Evolutionary conservation across 2,329 filamentous ascomycete species (phyloP).

Genomic region (Sordariomycetes sp.): DNA sequence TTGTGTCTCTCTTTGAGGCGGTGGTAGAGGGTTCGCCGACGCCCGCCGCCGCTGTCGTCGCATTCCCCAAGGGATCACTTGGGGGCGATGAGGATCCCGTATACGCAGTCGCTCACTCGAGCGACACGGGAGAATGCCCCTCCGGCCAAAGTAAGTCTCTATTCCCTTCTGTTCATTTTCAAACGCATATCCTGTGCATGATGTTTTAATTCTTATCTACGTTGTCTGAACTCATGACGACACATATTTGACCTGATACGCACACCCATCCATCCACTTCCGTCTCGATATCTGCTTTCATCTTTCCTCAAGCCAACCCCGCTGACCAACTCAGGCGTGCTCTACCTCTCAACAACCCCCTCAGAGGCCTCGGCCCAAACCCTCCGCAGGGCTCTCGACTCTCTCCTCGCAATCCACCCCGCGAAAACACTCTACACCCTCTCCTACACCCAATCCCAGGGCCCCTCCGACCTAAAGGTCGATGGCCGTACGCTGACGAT

Average conservation of each 20-base stretch:
- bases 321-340: slow-evolving; percentile 16
- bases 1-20: slow-evolving; percentile 54
- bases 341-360: slow-evolving; percentile 20
- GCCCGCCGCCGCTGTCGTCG: slow-evolving; percentile 60
- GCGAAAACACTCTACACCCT: slow-evolving; percentile 32
- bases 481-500: slow-evolving; percentile 35
- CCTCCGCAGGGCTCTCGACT: slow-evolving; percentile 25
- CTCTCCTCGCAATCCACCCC: slow-evolving; percentile 20
- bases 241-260: neutral
- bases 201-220: slow-evolving; percentile 99
- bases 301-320: slow-evolving; percentile 8
- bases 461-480: neutral
- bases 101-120: slow-evolving; percentile 64
- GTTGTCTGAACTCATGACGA: slow-evolving; percentile 71
- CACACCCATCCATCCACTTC: slow-evolving; percentile 11
- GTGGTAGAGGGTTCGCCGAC: slow-evolving; percentile 61
- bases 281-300: slow-evolving; percentile 3
- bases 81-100: slow-evolving; percentile 26
- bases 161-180: slow-evolving; percentile 4
- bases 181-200: slow-evolving; percentile 31
- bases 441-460: slow-evolving; percentile 38
- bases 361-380: slow-evolving; percentile 16
- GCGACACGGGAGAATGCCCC: slow-evolving; percentile 87
- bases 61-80: slow-evolving; percentile 44
- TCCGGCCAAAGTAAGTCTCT: slow-evolving; percentile 69